Evolutionary conservation across 257 asterid genomes (phyloP).

Genomic region (Penstemon davidsonii): DNA sequence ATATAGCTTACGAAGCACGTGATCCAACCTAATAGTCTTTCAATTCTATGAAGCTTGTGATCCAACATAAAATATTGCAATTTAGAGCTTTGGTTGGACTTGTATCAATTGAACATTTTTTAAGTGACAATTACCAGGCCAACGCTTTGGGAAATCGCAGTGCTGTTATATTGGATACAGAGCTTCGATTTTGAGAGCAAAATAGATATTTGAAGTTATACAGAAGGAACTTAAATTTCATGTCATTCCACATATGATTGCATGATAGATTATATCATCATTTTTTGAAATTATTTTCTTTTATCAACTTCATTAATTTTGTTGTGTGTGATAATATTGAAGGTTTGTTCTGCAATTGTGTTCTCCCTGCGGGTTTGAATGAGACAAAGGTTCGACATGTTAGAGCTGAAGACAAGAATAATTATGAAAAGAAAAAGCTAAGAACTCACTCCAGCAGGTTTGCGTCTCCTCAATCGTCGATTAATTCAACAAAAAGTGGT

Average conservation of each 20-base stretch:
- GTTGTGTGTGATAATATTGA: conserved; percentile 22
- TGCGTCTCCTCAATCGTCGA: conserved; percentile 31
- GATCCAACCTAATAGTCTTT: neutral
- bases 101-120: neutral
- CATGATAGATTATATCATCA: no score
- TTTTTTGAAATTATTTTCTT: neutral
- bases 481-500: conserved; percentile 31
- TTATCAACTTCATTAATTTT: neutral
- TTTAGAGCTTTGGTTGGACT: neutral
- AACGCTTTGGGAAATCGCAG: neutral
- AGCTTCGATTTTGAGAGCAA: neutral
- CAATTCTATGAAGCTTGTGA: neutral
- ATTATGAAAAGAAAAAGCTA: conserved; percentile 51
- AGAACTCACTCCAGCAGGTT: conserved; percentile 56
- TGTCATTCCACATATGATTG: no score
- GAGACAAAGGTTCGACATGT: conserved; percentile 60
- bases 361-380: conserved; percentile 62
- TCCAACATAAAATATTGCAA: conserved; percentile 8
- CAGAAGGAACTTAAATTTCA: neutral
- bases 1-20: neutral
- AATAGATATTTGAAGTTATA: neutral
- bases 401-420: conserved; percentile 40
- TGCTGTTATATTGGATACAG: neutral
- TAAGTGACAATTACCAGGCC: neutral
- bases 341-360: conserved; percentile 75